These are phyloP conservation scores for Tilletia caries DNA, from an alignment of 1,284 basidiomycete species.

Conservation along the genomic window DNA sequence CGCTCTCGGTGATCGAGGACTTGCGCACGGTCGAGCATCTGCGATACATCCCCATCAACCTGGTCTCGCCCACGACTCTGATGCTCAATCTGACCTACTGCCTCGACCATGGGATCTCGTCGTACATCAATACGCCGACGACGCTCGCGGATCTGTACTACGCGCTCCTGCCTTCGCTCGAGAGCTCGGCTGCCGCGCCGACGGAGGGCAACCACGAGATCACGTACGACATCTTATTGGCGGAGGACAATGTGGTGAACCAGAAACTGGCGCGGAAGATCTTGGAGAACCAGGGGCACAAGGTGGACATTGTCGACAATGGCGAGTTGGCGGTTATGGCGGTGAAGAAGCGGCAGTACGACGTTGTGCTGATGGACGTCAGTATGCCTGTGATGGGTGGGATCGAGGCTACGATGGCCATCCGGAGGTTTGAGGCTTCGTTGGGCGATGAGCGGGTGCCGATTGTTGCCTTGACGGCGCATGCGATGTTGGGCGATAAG, in stretches of 20 bases:
- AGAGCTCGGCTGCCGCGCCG: slow-evolving; percentile 82
- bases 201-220: slow-evolving; percentile 73
- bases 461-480: slow-evolving; percentile 91
- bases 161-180: slow-evolving; percentile 87
- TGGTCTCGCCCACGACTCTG: slow-evolving; percentile 64
- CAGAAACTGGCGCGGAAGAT: slow-evolving; percentile 96
- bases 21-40: slow-evolving; percentile 89
- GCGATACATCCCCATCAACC: slow-evolving; percentile 91
- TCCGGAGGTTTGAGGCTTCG: slow-evolving; percentile 70
- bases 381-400: slow-evolving; percentile 62
- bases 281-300: slow-evolving; percentile 91
- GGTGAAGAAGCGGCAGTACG: slow-evolving; percentile 72
- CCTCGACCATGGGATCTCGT: slow-evolving; percentile 82
- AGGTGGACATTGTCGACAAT: slow-evolving; percentile 95
- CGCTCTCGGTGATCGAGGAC: slow-evolving; percentile 76
- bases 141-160: slow-evolving; percentile 83
- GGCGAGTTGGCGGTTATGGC: slow-evolving; percentile 85
- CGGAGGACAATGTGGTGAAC: slow-evolving; percentile 97
- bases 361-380: slow-evolving; percentile 82
- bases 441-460: slow-evolving; percentile 73
- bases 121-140: slow-evolving; percentile 86
- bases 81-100: slow-evolving; percentile 60
- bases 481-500: slow-evolving; percentile 61
- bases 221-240: slow-evolving; percentile 87
- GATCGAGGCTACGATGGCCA: slow-evolving; percentile 66